Conservation (phyloP, 208 protist genomes). For the Leishmania tarentolae region DNA sequence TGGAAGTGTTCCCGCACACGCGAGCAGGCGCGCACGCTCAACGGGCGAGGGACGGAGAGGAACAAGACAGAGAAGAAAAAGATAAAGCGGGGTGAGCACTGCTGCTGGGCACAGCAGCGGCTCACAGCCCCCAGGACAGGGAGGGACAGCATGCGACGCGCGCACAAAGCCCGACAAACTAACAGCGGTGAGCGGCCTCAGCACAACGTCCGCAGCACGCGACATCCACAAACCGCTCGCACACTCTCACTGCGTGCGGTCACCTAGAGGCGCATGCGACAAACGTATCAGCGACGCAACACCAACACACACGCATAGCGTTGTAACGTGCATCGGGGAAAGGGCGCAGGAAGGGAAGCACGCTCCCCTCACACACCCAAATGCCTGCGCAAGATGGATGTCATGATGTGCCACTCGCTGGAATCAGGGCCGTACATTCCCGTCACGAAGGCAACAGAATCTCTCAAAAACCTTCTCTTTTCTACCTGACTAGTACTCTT, state of each 20-base stretch:
- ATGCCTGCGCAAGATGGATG: background rate
- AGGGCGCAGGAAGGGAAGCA: background rate
- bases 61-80: background rate
- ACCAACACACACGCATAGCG: background rate
- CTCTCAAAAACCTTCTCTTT: background rate
- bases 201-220: background rate
- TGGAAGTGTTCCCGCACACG: background rate
- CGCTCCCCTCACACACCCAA: background rate
- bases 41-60: background rate
- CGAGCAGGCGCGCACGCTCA: background rate
- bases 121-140: background rate
- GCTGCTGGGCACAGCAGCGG: background rate
- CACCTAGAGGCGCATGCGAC: background rate
- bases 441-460: background rate
- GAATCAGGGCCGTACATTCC: slow-evolving; percentile 1
- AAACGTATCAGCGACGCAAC: background rate
- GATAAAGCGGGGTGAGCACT: no score
- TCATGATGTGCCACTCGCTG: background rate
- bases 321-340: background rate
- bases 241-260: background rate
- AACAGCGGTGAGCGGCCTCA: background rate
- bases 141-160: background rate
- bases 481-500: background rate
- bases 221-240: background rate
- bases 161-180: background rate